Evolutionary conservation across 106 monocot genomes (phyloP), one percentile per base, ranked within the genome.

Genomic region (Vanilla planifolia): DNA sequence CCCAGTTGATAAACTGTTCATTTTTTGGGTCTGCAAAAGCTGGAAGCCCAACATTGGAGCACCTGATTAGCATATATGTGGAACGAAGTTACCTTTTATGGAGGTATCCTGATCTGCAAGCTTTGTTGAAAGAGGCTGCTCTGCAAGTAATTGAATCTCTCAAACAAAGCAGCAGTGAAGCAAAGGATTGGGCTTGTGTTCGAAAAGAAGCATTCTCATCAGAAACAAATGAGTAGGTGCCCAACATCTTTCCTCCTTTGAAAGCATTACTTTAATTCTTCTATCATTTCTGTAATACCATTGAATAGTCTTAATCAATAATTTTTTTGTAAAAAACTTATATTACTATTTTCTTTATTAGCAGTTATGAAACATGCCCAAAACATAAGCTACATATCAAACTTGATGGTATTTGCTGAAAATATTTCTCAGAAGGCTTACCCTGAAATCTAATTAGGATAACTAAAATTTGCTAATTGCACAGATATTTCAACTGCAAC

Each of bases 51-150:
- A 76, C 98, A 11, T 50, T 99, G 34, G 98, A 99, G 20, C 98
- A 88, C 72, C 82, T 99, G 36, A 92, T 82, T 24, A 76, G 62
- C 61, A 99, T 99, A 56, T 99, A 99, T 68, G 85, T 88, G 6
- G 88, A 92, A 45, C 56, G 98, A 52, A 88, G 69, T 77, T 92
- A 99, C 68, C 79, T 99, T 24, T 77, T 99, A 58, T 99, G 92
- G 92, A 73, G 92, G 63, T 73, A 75, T 53, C 88, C 98, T 22
- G 98, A 99, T 48, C 64, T 99, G 60, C 98, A 99, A 66, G 72
- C 64, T 59, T 73, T 92, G 47, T 64, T 88, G 63, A 92, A 88
- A 55, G 77, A 85, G 62, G 84, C 85, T 51, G 88, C 98, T 42
- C 28, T 88, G 17, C 66, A 53, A 40, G 85, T 99, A 15, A 68